These are phyloP conservation scores for Setaria viridis DNA, from an alignment of 202 grass and related monocot species.

Conservation along the genomic window DNA sequence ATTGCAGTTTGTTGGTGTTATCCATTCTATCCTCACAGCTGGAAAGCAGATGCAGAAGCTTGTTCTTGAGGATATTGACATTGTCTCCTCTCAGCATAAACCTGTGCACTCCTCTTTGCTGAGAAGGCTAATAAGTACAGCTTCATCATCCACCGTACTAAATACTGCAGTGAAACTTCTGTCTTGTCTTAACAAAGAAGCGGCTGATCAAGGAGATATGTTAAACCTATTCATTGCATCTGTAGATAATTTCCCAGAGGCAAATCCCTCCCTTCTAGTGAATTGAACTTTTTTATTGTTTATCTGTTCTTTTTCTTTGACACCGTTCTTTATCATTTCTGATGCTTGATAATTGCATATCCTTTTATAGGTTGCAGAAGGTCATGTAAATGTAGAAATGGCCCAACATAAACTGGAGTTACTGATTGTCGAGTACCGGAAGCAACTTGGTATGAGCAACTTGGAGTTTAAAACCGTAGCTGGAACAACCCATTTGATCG, in stretches of 20 bases:
- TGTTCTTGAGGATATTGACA: constrained; percentile 53
- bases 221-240: constrained; percentile 81
- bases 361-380: constrained; percentile 67
- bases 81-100: constrained; percentile 44
- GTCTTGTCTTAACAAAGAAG: constrained; percentile 87
- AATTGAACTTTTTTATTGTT: constrained; percentile 31
- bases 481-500: constrained; percentile 82
- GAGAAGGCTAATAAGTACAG: constrained; percentile 81
- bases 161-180: constrained; percentile 66
- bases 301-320: not conserved
- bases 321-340: not conserved
- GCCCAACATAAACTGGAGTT: constrained; percentile 72
- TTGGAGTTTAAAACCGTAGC: constrained; percentile 88
- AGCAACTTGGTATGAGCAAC: constrained; percentile 69
- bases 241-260: constrained; percentile 85
- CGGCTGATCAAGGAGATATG: constrained; percentile 84
- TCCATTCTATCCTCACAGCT: constrained; percentile 79
- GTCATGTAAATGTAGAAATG: constrained; percentile 67
- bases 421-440: constrained; percentile 76
- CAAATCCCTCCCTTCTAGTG: constrained; percentile 37
- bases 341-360: constrained; percentile 35
- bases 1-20: constrained; percentile 76
- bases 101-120: constrained; percentile 69
- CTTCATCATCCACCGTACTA: constrained; percentile 73
- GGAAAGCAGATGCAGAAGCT: constrained; percentile 83